Conservation (phyloP, 495 filamentous ascomycete genomes). For the Xylaria scruposa region DNA sequence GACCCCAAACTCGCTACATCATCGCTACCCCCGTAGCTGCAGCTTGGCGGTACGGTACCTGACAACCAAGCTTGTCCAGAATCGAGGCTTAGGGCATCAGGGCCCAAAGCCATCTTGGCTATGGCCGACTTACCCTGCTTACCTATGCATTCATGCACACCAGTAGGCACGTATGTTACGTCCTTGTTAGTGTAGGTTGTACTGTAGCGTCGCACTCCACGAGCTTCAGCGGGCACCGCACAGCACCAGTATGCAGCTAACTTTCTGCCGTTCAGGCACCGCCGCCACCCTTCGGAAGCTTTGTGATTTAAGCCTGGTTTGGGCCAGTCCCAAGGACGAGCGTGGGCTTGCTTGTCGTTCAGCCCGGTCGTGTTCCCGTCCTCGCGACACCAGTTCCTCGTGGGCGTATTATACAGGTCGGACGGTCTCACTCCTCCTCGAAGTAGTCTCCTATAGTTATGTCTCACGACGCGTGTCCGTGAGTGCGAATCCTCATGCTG, state of each 20-base stretch:
- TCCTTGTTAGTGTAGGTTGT: slow-evolving; percentile 15
- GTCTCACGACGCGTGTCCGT: slow-evolving; percentile 22
- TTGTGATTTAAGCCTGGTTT: slow-evolving; percentile 35
- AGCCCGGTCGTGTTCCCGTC: slow-evolving; percentile 17
- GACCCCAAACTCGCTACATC: slow-evolving; percentile 13
- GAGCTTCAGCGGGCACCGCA: slow-evolving; percentile 28
- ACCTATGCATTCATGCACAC: slow-evolving; percentile 18
- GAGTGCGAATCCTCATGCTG: slow-evolving; percentile 18
- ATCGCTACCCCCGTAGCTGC: slow-evolving; percentile 6
- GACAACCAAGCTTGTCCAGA: slow-evolving; percentile 2
- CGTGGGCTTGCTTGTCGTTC: slow-evolving; percentile 8
- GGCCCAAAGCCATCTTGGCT: slow-evolving; percentile 9
- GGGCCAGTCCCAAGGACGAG: slow-evolving; percentile 15
- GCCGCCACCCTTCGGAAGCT: slow-evolving; percentile 30
- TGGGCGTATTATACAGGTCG: slow-evolving; percentile 15
- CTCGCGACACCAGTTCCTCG: slow-evolving; percentile 7
- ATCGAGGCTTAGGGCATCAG: slow-evolving; percentile 21
- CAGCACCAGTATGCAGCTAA: slow-evolving; percentile 22
- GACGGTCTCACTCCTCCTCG: slow-evolving; percentile 15
- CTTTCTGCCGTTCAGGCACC: slow-evolving; percentile 32
- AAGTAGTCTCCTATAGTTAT: slow-evolving; percentile 5
- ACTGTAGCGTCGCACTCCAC: slow-evolving; percentile 24
- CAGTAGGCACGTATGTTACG: slow-evolving; percentile 14
- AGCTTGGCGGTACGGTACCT: slow-evolving; percentile 24
- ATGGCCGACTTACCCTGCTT: slow-evolving; percentile 18